Percentiles rank a stretch among this genome's conserved stretches.
Evolutionary conservation across 495 filamentous ascomycete genomes (phyloP).

Genomic region (Penicillium simplicissimum): DNA sequence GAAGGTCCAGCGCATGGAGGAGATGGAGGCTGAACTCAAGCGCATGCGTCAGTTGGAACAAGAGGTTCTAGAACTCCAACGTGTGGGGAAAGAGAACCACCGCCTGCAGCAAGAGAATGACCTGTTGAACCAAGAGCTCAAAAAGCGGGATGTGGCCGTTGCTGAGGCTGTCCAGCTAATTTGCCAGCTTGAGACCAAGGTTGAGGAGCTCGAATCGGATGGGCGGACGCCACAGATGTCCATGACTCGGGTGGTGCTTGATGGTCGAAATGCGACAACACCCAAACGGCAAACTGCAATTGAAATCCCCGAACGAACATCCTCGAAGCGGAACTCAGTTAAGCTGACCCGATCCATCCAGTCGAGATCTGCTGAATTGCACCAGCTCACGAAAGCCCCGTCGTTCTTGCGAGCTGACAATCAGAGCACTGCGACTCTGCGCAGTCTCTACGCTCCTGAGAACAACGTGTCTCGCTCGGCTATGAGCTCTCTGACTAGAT

Average conservation of each 20-base stretch:
- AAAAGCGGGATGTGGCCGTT: constrained; percentile 74
- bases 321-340: constrained; percentile 35
- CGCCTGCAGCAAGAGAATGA: constrained; percentile 59
- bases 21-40: constrained; percentile 61
- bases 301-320: constrained; percentile 45
- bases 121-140: constrained; percentile 66
- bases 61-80: constrained; percentile 59
- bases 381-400: constrained; percentile 53
- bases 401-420: constrained; percentile 66
- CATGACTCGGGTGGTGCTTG: constrained; percentile 25
- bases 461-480: constrained; percentile 41
- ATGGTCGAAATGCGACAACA: constrained; percentile 28
- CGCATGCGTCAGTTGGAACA: constrained; percentile 48
- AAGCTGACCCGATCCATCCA: constrained; percentile 13
- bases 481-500: constrained; percentile 37
- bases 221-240: constrained; percentile 29
- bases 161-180: constrained; percentile 84
- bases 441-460: constrained; percentile 60
- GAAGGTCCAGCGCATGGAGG: constrained; percentile 67
- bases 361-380: constrained; percentile 28
- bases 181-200: constrained; percentile 66
- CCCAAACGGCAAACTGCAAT: constrained; percentile 30
- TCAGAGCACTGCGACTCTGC: constrained; percentile 63
- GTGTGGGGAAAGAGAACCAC: constrained; percentile 52
- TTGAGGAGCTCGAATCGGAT: constrained; percentile 52